Conservation (phyloP, 805 yeast genomes). For the Tetrapisispora iriomotensis region DNA sequence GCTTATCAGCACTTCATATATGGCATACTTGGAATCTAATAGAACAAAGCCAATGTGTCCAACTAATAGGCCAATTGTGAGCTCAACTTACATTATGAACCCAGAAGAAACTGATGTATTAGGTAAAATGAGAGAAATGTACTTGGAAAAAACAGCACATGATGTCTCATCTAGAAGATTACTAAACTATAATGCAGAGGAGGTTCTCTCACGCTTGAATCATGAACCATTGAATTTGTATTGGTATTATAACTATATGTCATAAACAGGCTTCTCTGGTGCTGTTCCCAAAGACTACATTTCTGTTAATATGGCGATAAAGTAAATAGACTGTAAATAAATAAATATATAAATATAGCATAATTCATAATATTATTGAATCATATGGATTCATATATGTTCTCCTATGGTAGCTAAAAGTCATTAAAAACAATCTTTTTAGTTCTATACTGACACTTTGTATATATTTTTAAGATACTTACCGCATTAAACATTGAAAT, state of each 20-base stretch:
- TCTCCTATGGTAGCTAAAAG: too few relatives aligned
- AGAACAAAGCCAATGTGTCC: constrained; percentile 20
- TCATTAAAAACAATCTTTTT: too few relatives aligned
- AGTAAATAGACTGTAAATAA: too few relatives aligned
- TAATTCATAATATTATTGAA: too few relatives aligned
- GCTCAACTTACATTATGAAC: constrained; percentile 22
- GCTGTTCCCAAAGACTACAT: not conserved
- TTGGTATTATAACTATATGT: constrained; percentile 26
- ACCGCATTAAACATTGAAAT: too few relatives aligned
- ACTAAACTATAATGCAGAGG: constrained; percentile 12
- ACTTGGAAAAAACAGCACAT: constrained; percentile 17
- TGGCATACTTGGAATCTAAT: constrained; percentile 31
- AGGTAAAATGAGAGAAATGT: constrained; percentile 20
- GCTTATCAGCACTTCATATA: constrained; percentile 15
- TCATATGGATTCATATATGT: too few relatives aligned
- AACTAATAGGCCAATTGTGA: constrained; percentile 18
- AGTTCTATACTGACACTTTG: too few relatives aligned
- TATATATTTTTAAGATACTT: too few relatives aligned
- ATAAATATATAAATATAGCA: too few relatives aligned
- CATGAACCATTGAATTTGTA: constrained; percentile 19
- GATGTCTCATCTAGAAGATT: constrained; percentile 16
- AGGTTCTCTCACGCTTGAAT: constrained; percentile 9
- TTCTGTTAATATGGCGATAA: not conserved
- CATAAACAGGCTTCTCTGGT: not conserved
- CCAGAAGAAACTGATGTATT: constrained; percentile 15